Base-by-base conservation (phyloP, 202 grass and related monocot genomes). In the Elaeis oleifera region DNA sequence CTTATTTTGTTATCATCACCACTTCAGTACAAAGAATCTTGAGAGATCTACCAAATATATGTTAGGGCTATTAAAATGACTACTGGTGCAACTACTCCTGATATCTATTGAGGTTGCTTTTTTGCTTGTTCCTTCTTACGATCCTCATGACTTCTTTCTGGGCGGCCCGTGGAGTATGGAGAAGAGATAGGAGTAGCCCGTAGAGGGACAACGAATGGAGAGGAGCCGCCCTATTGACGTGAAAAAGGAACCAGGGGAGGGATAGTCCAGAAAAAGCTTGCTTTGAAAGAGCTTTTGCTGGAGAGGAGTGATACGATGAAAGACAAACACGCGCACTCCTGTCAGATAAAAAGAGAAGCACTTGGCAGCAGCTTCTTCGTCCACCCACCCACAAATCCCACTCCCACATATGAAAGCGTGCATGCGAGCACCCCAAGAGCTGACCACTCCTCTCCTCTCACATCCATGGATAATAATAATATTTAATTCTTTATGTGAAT, bases 321-420 rank as follows among this genome's bases (percentile, higher is more conserved):
- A 91, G 82, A 89, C 84, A 86, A 96, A 71, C 81, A 71, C 59
- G 83, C 59, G 80, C 84, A 76, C 74, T 74, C 29, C 39, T 91
- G 82, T 84, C 85, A 81, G 68, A 71, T 23, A 60, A 51, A 63
- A 72, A 76, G 69, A 81, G 57, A 66, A 72, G 74, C 81, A 29
- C 44, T 49, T 17, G 32, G 53, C 56, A 78, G 74, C 79, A 81
- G 87, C 82, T 76, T 59, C 76, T 70, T 80, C 75, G 74, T 44
- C 68, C 68, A 68, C 59, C 51, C 51, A 74, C 54, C 65, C 62
- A 17, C 51, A 57, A 68, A 71, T 82, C 61, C 22, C 62, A 54
- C 67, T 60, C 58, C 67, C 60, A 6, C 28, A 61, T 31, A 65
- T 79, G 49, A 22, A 50, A 56, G 50, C 50, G 50, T 51, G 49